Evolutionary conservation across 2,329 filamentous ascomycete species (phyloP), one percentile per base, ranked within the genome.

Genomic region (Pseudofabraea citricarpa): DNA sequence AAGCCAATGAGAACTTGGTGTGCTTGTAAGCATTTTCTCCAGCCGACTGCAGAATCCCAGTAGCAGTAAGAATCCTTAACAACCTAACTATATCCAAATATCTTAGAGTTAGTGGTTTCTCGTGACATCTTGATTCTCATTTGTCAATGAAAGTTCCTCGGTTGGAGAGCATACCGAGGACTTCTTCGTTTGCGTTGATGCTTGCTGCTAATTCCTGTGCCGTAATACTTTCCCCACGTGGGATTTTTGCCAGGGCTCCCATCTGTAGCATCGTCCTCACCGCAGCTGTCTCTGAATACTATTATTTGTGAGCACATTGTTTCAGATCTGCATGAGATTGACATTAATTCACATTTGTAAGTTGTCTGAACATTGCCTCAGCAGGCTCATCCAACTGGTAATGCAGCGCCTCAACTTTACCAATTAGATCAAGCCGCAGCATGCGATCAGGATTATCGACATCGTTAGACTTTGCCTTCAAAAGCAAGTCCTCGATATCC

Each of bases 61-160:
- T 57, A 4, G 54, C 54, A n/a, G 54, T 58, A 23, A 60, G 44
- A 27, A 59, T 50, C 27, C 58, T 47, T 55, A 62, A 58, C 35
- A 57, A 48, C 15, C 56, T 54, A 15, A 46, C 57, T 60, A 20
- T 18, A 23, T 31, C 12, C n/a, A 27, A 13, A 26, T 6, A n/a
- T n/a, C n/a, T n/a, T n/a, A n/a, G n/a, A n/a, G n/a, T n/a, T n/a
- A n/a, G n/a, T n/a, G n/a, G n/a, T n/a, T n/a, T n/a, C n/a, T n/a
- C n/a, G n/a, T n/a, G n/a, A n/a, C n/a, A n/a, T n/a, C n/a, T n/a
- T n/a, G n/a, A n/a, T n/a, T n/a, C n/a, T n/a, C n/a, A n/a, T n/a
- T n/a, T n/a, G n/a, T n/a, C n/a, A n/a, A n/a, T n/a, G n/a, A n/a
- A n/a, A n/a, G n/a, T n/a, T n/a, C n/a, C n/a, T n/a, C n/a, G n/a